Evolutionary conservation across 163 green algal genomes (phyloP).

Genomic region (Prototheca wickerhamii): DNA sequence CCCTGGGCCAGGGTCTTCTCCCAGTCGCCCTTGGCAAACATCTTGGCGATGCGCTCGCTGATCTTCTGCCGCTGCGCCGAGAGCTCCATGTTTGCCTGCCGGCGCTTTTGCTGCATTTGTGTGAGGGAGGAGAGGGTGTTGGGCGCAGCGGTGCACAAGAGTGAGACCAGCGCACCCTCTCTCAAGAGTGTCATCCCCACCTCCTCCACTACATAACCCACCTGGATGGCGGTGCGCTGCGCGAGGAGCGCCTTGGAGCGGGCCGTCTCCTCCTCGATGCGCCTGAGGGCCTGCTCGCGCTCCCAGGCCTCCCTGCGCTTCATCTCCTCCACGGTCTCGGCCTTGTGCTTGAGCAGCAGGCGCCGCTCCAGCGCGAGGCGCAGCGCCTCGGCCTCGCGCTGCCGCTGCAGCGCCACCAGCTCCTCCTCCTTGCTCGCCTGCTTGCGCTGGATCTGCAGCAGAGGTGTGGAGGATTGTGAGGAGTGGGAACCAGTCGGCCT

Average conservation of each 20-base stretch:
- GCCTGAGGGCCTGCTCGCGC: slow-evolving; percentile 42
- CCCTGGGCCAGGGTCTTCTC: background rate
- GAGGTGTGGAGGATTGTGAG: no score
- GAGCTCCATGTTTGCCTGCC: slow-evolving; percentile 68
- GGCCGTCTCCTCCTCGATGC: slow-evolving; percentile 57
- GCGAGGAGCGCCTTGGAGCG: slow-evolving; percentile 2
- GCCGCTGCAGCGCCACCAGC: slow-evolving; percentile 40
- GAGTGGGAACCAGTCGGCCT: no score
- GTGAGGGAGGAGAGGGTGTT: background rate
- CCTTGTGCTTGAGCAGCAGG: slow-evolving; percentile 60
- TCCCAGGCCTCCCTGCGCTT: slow-evolving; percentile 36
- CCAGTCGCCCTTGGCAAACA: slow-evolving; percentile 3
- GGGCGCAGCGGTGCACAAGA: background rate
- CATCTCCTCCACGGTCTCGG: slow-evolving; percentile 31
- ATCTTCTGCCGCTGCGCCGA: slow-evolving; percentile 33
- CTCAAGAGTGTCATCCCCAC: no score
- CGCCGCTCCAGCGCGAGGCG: slow-evolving; percentile 48
- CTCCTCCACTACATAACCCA: background rate
- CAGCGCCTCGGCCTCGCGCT: slow-evolving; percentile 51
- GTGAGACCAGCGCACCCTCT: no score
- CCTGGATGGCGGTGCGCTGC: slow-evolving; percentile 14
- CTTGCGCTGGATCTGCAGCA: slow-evolving; percentile 27
- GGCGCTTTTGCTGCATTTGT: slow-evolving; percentile 44
- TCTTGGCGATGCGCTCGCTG: slow-evolving; percentile 17
- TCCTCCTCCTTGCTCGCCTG: slow-evolving; percentile 63